Evolutionary conservation across 1,139 yeast species (phyloP).

Genomic region (Arxiozyma slooffiae): DNA sequence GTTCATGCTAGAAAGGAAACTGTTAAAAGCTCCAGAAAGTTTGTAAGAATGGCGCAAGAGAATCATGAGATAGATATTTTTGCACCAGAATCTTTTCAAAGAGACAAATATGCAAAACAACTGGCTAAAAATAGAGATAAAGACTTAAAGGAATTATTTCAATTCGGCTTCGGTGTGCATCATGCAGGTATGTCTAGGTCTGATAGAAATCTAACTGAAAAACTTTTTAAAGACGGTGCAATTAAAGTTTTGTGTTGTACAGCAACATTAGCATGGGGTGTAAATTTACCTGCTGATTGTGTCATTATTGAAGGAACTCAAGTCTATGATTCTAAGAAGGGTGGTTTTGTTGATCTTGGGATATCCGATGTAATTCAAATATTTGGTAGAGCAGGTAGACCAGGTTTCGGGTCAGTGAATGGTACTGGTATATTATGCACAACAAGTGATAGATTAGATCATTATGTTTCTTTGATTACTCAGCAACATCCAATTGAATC

Average conservation of each 20-base stretch:
- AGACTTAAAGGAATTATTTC: constrained; percentile 74
- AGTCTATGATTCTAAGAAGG: constrained; percentile 87
- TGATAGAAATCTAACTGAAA: constrained; percentile 84
- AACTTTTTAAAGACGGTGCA: constrained; percentile 76
- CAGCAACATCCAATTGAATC: constrained; percentile 98
- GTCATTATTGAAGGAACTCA: constrained; percentile 95
- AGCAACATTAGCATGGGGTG: constrained; percentile 99
- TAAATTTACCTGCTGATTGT: constrained; percentile 94
- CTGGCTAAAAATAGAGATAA: constrained; percentile 64
- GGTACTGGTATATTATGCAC: constrained; percentile 93
- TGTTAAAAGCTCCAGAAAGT: constrained; percentile 65
- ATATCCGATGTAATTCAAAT: constrained; percentile 95
- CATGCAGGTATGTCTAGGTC: constrained; percentile 95
- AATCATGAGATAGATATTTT: constrained; percentile 48
- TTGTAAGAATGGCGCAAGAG: constrained; percentile 58
- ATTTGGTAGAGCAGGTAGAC: constrained; percentile 99
- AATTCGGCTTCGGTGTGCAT: constrained; percentile 81
- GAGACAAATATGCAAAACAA: constrained; percentile 48
- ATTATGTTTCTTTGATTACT: constrained; percentile 74
- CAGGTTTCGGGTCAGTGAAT: constrained; percentile 74
- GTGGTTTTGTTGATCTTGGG: constrained; percentile 89
- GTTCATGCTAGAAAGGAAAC: constrained; percentile 96
- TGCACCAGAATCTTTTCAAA: constrained; percentile 42
- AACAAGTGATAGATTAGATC: constrained; percentile 69
- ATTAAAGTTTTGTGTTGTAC: constrained; percentile 90